phyloP scores from a whole-genome alignment of 2,329 filamentous ascomycete species.

The Cryphonectria japonica region DNA sequence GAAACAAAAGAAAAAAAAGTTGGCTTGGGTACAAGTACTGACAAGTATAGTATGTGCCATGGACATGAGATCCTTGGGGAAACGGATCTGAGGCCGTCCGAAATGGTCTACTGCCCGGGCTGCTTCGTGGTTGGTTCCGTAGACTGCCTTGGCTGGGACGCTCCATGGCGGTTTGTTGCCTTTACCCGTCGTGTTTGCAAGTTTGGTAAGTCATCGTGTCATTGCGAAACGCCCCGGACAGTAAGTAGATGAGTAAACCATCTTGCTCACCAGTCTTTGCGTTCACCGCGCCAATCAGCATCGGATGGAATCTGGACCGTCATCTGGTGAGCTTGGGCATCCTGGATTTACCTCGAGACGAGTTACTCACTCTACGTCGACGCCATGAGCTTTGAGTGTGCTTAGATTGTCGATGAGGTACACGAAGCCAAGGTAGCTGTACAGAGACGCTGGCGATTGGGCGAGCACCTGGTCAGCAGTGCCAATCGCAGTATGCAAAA shows the following conservation, averaged over 20 bases:
- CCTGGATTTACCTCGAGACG: neutral
- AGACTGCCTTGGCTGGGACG: slow-evolving; percentile 67
- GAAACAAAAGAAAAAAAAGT: neutral
- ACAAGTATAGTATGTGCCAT: slow-evolving; percentile 48
- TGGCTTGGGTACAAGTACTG: slow-evolving; percentile 1
- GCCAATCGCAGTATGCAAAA: slow-evolving; percentile 10
- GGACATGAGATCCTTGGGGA: slow-evolving; percentile 50
- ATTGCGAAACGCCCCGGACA: neutral
- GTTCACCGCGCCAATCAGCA: slow-evolving; percentile 73
- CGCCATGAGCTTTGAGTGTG: slow-evolving; percentile 58
- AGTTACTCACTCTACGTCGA: slow-evolving; percentile 66
- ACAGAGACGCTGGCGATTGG: slow-evolving; percentile 61
- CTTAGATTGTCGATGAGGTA: slow-evolving; percentile 62
- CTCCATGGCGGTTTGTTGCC: slow-evolving; percentile 79
- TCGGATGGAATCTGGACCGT: slow-evolving; percentile 63
- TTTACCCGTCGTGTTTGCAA: slow-evolving; percentile 32
- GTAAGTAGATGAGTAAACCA: slow-evolving; percentile 26
- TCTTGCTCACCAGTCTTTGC: slow-evolving; percentile 53
- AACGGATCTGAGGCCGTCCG: slow-evolving; percentile 41
- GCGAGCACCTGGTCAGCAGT: slow-evolving; percentile 1
- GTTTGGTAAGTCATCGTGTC: slow-evolving; percentile 2
- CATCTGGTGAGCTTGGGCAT: slow-evolving; percentile 6
- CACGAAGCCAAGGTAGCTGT: slow-evolving; percentile 59
- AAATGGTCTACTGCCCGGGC: slow-evolving; percentile 44
- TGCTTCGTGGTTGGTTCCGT: slow-evolving; percentile 49